Conservation (phyloP, 129 eudicot genomes). For the Flaveria linearis region DNA sequence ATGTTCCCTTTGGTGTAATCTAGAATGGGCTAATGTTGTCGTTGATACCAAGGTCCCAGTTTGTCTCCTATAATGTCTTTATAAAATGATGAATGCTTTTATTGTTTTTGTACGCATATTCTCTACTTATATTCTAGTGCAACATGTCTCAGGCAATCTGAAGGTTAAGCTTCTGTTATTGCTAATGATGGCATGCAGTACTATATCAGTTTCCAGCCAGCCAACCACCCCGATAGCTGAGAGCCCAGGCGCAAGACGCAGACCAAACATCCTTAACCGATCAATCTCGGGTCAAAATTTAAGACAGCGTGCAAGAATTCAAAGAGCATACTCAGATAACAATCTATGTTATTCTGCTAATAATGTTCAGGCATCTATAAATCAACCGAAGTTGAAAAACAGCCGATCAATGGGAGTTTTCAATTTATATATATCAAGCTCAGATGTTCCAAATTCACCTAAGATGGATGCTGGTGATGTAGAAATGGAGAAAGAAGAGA, state of each 20-base stretch:
- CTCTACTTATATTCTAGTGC: slow-evolving; percentile 10
- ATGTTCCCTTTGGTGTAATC: slow-evolving; percentile 25
- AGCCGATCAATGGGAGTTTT: slow-evolving; percentile 63
- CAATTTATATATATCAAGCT: slow-evolving; percentile 46
- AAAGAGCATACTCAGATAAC: slow-evolving; percentile 64
- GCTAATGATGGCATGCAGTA: slow-evolving; percentile 53
- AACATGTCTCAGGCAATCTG: slow-evolving; percentile 35
- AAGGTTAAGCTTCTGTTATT: slow-evolving; percentile 14
- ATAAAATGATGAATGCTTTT: slow-evolving; percentile 31
- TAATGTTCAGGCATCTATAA: slow-evolving; percentile 35
- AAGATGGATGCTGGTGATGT: slow-evolving; percentile 28
- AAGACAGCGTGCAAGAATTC: slow-evolving; percentile 37
- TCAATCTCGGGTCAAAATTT: slow-evolving; percentile 56
- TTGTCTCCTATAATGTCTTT: slow-evolving; percentile 32
- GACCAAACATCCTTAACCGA: slow-evolving; percentile 39
- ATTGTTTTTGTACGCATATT: slow-evolving; percentile 23
- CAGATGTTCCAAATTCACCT: slow-evolving; percentile 44
- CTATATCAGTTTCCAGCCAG: slow-evolving; percentile 40
- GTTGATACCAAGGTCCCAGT: slow-evolving; percentile 39
- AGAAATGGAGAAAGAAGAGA: slow-evolving; percentile 36
- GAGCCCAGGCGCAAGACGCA: slow-evolving; percentile 25
- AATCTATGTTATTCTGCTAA: slow-evolving; percentile 48
- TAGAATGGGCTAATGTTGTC: slow-evolving; percentile 21
- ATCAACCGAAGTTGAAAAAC: slow-evolving; percentile 45
- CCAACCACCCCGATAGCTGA: slow-evolving; percentile 35